Evolutionary conservation across 2,329 filamentous ascomycete species (phyloP).

Genomic region (Celoporthe dispersa): DNA sequence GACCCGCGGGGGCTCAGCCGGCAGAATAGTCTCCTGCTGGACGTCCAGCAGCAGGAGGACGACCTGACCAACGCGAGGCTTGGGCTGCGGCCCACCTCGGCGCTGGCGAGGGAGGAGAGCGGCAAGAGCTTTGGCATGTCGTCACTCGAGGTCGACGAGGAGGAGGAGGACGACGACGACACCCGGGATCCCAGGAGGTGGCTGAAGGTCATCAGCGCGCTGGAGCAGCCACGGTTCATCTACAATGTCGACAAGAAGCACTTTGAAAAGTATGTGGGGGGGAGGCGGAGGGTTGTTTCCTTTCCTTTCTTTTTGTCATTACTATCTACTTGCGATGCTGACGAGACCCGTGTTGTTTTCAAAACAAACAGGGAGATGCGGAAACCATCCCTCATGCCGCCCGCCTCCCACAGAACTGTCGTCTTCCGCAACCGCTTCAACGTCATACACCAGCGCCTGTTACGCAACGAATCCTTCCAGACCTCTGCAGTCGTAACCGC

Average conservation of each 20-base stretch:
- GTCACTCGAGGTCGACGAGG: slow-evolving; percentile 57
- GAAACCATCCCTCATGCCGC: slow-evolving; percentile 74
- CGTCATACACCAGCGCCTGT: slow-evolving; percentile 86
- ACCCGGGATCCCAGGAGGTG: slow-evolving; percentile 75
- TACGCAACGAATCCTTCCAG: slow-evolving; percentile 93
- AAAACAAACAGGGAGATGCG: slow-evolving; percentile 56
- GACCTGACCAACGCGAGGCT: slow-evolving; percentile 60
- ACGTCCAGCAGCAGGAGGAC: slow-evolving; percentile 55
- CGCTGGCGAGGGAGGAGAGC: slow-evolving; percentile 61
- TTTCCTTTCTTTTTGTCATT: too few relatives aligned
- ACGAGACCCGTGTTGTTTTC: neutral
- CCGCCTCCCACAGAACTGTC: slow-evolving; percentile 78
- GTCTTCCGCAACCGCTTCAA: slow-evolving; percentile 91
- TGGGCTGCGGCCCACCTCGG: slow-evolving; percentile 53
- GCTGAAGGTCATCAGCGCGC: slow-evolving; percentile 83
- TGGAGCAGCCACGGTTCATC: slow-evolving; percentile 78
- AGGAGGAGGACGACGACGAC: slow-evolving; percentile 58
- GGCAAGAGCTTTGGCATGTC: slow-evolving; percentile 68
- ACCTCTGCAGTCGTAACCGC: slow-evolving; percentile 72
- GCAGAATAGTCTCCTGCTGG: slow-evolving; percentile 68
- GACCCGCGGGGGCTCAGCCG: slow-evolving; percentile 59
- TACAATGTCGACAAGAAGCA: slow-evolving; percentile 86
- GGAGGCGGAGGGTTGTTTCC: slow-evolving; percentile 37
- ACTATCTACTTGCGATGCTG: too few relatives aligned
- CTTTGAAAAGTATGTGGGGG: slow-evolving; percentile 88